Conservation (phyloP, 495 filamentous ascomycete species). For the Penicillium ochrochloron region DNA sequence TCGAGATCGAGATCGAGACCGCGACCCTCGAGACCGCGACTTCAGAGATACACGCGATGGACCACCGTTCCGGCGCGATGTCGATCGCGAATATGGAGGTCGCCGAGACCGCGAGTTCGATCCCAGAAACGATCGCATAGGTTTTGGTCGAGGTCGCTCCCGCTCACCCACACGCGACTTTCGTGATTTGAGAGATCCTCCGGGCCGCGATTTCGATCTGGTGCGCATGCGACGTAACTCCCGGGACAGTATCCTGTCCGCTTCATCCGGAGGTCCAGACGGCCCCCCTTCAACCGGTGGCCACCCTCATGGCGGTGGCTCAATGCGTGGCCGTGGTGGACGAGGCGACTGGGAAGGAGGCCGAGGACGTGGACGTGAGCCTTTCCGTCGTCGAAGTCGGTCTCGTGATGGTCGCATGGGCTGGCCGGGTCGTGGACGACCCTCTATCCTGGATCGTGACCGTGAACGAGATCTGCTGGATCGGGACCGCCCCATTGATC, state of each 20-base stretch:
- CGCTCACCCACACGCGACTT: constrained; percentile 55
- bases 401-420: constrained; percentile 61
- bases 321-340: constrained; percentile 66
- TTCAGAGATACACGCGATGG: constrained; percentile 48
- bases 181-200: constrained; percentile 50
- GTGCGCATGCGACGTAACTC: constrained; percentile 61
- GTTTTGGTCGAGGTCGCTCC: constrained; percentile 51
- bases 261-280: constrained; percentile 71
- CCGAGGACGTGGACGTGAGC: constrained; percentile 59
- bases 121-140: constrained; percentile 40
- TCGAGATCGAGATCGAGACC: constrained; percentile 53
- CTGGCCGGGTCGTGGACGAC: constrained; percentile 54
- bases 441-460: constrained; percentile 48
- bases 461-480: constrained; percentile 41
- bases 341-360: constrained; percentile 69
- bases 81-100: constrained; percentile 45
- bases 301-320: constrained; percentile 60
- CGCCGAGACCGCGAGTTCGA: constrained; percentile 51
- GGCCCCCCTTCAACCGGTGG: constrained; percentile 52
- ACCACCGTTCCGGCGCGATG: constrained; percentile 43
- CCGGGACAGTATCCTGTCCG: constrained; percentile 66
- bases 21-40: constrained; percentile 46
- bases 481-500: constrained; percentile 33
- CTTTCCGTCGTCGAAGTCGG: constrained; percentile 62
- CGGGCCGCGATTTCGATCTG: constrained; percentile 45